A percentile compares a stretch with the other conserved stretches of the same genome.
phyloP scores from a whole-genome alignment of 768 basidiomycete genomes.

The Dioszegia hungarica region DNA sequence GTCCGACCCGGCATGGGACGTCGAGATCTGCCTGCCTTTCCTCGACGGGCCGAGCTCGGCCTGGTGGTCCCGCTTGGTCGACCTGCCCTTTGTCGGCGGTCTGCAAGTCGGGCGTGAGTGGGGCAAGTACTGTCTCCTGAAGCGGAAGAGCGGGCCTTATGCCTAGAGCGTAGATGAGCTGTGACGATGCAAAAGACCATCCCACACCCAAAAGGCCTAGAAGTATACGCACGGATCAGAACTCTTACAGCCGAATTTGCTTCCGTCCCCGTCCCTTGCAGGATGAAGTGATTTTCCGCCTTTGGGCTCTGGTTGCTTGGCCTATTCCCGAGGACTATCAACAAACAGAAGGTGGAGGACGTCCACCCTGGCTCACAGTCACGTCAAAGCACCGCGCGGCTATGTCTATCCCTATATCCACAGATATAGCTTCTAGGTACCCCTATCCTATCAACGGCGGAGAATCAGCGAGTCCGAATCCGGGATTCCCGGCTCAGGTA shows the following conservation, averaged over 20 bases:
- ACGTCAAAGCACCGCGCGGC: too few relatives aligned
- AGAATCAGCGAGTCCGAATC: too few relatives aligned
- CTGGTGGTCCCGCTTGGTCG: slow-evolving; percentile 68
- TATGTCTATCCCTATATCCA: not conserved
- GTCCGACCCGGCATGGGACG: slow-evolving; percentile 62
- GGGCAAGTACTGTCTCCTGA: slow-evolving; percentile 87
- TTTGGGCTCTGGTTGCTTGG: too few relatives aligned
- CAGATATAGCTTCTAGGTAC: too few relatives aligned
- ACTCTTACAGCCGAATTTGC: not conserved
- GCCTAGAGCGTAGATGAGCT: not conserved
- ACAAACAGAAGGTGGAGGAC: slow-evolving; percentile 6
- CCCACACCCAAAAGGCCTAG: not conserved
- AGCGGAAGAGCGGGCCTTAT: slow-evolving; percentile 46
- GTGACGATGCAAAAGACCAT: not conserved
- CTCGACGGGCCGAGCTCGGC: slow-evolving; percentile 73
- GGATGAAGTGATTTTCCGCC: not conserved
- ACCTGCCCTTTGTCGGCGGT: slow-evolving; percentile 59
- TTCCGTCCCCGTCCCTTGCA: not conserved
- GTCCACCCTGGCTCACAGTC: not conserved
- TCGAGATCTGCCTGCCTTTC: slow-evolving; percentile 73
- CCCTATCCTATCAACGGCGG: too few relatives aligned
- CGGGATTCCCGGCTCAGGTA: too few relatives aligned
- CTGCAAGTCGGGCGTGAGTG: slow-evolving; percentile 70
- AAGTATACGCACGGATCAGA: not conserved
- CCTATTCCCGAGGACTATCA: too few relatives aligned